phyloP scores from a whole-genome alignment of 2,329 filamentous ascomycete species.

The Neofusicoccum parvum region DNA sequence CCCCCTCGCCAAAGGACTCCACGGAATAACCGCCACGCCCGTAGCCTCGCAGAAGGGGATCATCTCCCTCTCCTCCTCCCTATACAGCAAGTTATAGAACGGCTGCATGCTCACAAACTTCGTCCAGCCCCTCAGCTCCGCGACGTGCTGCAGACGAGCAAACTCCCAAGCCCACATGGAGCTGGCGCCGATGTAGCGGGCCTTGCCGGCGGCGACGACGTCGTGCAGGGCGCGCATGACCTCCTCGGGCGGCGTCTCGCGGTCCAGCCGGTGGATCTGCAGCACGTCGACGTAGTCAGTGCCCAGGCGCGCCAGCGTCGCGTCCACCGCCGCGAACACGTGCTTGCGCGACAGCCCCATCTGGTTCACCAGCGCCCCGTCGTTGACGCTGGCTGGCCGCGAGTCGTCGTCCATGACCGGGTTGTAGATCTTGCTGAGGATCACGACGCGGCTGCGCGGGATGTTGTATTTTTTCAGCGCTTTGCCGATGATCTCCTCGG shows the following conservation, averaged over 20 bases:
- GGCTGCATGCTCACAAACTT: slow-evolving; percentile 49
- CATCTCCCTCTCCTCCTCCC: slow-evolving; percentile 42
- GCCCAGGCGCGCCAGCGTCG: slow-evolving; percentile 45
- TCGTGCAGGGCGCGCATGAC: slow-evolving; percentile 65
- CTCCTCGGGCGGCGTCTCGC: slow-evolving; percentile 57
- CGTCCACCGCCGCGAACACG: slow-evolving; percentile 44
- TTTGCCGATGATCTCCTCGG: slow-evolving; percentile 33
- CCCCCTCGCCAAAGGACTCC: slow-evolving; percentile 35
- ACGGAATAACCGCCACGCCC: slow-evolving; percentile 32
- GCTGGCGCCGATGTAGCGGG: slow-evolving; percentile 31
- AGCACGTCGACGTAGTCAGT: slow-evolving; percentile 63
- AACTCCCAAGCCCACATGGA: slow-evolving; percentile 51
- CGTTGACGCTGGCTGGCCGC: slow-evolving; percentile 19
- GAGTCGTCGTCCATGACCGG: slow-evolving; percentile 21
- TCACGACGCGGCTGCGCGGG: slow-evolving; percentile 32
- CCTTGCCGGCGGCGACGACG: slow-evolving; percentile 38
- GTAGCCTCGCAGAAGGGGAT: slow-evolving; percentile 24
- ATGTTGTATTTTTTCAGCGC: slow-evolving; percentile 31
- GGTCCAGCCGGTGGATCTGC: slow-evolving; percentile 64
- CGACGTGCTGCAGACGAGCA: slow-evolving; percentile 46
- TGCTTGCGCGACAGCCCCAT: slow-evolving; percentile 40
- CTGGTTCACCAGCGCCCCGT: slow-evolving; percentile 36
- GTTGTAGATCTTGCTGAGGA: slow-evolving; percentile 33
- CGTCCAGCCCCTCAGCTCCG: slow-evolving; percentile 46
- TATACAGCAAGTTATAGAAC: not conserved